Conservation (phyloP, 2,329 filamentous ascomycete species). For the Pestalotiopsis sp. region DNA sequence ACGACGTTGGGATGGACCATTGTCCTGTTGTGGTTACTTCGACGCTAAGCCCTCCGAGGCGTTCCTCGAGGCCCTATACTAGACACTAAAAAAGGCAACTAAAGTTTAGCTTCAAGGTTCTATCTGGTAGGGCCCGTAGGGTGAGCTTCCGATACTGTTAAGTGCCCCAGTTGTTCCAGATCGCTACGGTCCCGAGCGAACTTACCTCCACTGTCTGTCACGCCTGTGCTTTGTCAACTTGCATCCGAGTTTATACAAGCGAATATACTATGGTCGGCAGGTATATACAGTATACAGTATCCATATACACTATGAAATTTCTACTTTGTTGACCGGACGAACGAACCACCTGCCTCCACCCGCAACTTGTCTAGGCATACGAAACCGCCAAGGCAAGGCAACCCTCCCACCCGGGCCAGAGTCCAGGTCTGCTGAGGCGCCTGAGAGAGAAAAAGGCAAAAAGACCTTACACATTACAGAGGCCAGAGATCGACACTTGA, state of each 20-base stretch:
- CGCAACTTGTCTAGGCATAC: not conserved
- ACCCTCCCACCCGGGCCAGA: not conserved
- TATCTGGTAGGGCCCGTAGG: too few relatives aligned
- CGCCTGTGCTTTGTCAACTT: too few relatives aligned
- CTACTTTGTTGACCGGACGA: not conserved
- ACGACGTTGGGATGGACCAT: too few relatives aligned
- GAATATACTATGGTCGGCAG: not conserved
- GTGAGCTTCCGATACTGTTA: too few relatives aligned
- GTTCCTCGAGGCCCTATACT: not conserved
- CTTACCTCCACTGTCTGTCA: not conserved
- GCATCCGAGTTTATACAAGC: not conserved
- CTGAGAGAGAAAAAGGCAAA: not conserved
- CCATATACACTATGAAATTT: not conserved
- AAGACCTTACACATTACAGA: not conserved
- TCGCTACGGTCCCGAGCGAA: not conserved
- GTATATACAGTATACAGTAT: not conserved
- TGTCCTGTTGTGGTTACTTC: not conserved
- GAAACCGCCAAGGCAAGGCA: slow-evolving; percentile 5
- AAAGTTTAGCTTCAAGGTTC: too few relatives aligned
- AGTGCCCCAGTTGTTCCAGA: not conserved
- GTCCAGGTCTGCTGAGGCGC: not conserved
- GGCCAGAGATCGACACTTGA: not conserved
- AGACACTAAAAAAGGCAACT: too few relatives aligned
- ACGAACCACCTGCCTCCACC: not conserved
- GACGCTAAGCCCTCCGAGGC: not conserved